Percentiles rank a stretch among this genome's conserved stretches.
Conservation (phyloP, 306 rosid genomes). For the Delonix regia region DNA sequence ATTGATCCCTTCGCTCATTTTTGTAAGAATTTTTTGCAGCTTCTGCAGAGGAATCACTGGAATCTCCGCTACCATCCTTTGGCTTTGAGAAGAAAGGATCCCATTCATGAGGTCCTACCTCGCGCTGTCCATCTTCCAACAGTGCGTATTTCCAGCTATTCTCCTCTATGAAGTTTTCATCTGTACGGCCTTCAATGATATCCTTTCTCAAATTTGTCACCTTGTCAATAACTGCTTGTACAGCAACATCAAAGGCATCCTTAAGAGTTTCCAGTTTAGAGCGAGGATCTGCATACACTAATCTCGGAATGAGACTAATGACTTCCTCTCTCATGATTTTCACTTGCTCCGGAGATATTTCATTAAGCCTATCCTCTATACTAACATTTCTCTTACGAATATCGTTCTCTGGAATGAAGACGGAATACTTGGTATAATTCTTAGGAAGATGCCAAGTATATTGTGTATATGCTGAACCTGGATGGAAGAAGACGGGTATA, state of each 20-base stretch:
- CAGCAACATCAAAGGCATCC: conserved; percentile 96
- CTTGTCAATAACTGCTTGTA: conserved; percentile 77
- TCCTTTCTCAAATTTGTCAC: conserved; percentile 84
- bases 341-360: conserved; percentile 73
- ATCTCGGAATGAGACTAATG: conserved; percentile 78
- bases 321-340: conserved; percentile 91
- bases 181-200: conserved; percentile 59
- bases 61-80: conserved; percentile 69
- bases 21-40: conserved; percentile 93
- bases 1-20: conserved; percentile 64
- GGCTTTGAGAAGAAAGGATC: conserved; percentile 99
- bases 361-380: conserved; percentile 78
- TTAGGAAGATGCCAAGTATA: conserved; percentile 99
- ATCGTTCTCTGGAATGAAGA: conserved; percentile 90
- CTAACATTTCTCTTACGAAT: conserved; percentile 76
- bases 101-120: conserved; percentile 98
- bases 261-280: conserved; percentile 76
- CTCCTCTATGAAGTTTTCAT: conserved; percentile 87
- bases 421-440: conserved; percentile 78
- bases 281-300: conserved; percentile 95
- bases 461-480: conserved; percentile 95
- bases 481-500: conserved; percentile 97
- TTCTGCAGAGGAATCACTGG: conserved; percentile 62
- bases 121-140: conserved; percentile 84
- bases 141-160: conserved; percentile 95